Conservation (phyloP, 345 rosid genomes). For the Garcia nutans region DNA sequence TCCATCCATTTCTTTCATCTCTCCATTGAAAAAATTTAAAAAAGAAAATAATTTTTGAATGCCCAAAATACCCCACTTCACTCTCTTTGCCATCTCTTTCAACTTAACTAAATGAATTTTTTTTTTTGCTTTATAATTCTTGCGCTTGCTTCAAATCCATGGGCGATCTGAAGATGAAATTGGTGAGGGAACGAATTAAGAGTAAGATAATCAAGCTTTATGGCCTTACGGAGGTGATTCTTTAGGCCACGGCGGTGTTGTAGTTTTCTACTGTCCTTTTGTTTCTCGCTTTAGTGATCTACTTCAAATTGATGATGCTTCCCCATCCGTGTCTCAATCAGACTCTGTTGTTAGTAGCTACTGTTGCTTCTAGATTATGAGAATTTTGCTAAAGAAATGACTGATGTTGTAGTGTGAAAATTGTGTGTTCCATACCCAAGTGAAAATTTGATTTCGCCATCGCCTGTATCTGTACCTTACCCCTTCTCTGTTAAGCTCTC, state of each 20-base stretch:
- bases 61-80: no score
- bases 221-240: conserved; percentile 26
- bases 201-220: conserved; percentile 24
- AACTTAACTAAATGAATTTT: not conserved
- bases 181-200: conserved; percentile 32
- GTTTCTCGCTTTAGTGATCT: conserved; percentile 8
- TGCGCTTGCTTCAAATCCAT: not conserved
- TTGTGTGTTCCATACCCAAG: no score
- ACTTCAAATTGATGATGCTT: not conserved
- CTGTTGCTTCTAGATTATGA: not conserved
- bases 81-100: no score
- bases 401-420: no score
- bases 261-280: conserved; percentile 19
- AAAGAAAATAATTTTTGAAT: no score
- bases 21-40: no score
- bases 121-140: not conserved
- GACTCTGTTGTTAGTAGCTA: not conserved
- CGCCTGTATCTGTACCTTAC: no score
- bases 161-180: conserved; percentile 27
- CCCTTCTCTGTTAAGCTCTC: no score
- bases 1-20: no score
- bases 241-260: conserved; percentile 22
- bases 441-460: no score
- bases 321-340: not conserved
- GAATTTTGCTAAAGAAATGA: no score